A percentile compares a stretch with the other conserved stretches of the same genome.
These are phyloP conservation scores for Kitagawia praeruptora DNA, from an alignment of 129 eudicot genomes.

Conservation along the genomic window DNA sequence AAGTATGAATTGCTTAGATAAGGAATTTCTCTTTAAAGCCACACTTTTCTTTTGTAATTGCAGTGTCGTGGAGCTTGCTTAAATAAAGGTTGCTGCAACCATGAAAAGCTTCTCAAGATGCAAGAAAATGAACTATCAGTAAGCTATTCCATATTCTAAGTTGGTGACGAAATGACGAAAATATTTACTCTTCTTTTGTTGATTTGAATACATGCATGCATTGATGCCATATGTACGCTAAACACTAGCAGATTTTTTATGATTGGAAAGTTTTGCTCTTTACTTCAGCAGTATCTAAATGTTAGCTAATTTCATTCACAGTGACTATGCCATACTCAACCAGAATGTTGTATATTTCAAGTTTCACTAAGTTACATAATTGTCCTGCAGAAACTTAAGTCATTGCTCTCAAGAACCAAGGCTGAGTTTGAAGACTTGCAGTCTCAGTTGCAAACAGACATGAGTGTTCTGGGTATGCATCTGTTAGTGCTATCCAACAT, in stretches of 20 bases:
- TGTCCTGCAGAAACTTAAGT: constrained; percentile 57
- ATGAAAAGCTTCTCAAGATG: constrained; percentile 33
- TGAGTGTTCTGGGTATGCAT: constrained; percentile 57
- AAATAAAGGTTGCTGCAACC: constrained; percentile 46
- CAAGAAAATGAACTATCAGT: constrained; percentile 75
- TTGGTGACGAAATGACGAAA: background rate
- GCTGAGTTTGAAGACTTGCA: constrained; percentile 60
- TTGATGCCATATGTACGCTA: background rate
- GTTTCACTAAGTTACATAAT: background rate
- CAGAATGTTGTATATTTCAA: background rate
- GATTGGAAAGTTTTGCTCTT: background rate
- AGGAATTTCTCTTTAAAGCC: background rate
- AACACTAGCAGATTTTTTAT: background rate
- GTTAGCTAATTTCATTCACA: background rate
- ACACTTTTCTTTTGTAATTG: background rate
- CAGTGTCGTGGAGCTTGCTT: constrained; percentile 48
- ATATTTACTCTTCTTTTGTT: background rate
- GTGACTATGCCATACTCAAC: background rate
- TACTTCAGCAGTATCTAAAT: background rate
- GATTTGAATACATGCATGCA: background rate
- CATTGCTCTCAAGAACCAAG: constrained; percentile 43
- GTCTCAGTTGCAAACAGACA: constrained; percentile 49
- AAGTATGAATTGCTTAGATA: background rate
- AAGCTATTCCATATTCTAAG: constrained; percentile 19
- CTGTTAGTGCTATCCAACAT: background rate